These are phyloP conservation scores for Auriscalpium orientale DNA, from an alignment of 768 basidiomycete species.

Conservation along the genomic window DNA sequence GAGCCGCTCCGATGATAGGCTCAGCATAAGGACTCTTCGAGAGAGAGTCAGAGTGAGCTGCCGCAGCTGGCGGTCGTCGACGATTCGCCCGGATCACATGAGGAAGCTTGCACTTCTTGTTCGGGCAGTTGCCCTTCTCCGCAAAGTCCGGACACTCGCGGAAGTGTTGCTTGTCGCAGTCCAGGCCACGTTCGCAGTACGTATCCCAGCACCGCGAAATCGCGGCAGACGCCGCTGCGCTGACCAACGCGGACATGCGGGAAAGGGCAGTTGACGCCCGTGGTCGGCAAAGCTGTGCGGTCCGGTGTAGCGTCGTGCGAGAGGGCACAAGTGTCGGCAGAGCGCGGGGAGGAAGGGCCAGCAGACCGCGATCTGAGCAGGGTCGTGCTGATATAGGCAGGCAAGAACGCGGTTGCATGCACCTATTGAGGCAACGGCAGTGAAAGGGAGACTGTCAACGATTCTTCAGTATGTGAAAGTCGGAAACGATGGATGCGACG, in stretches of 20 bases:
- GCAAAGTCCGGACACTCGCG: slow-evolving; percentile 97
- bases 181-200: slow-evolving; percentile 79
- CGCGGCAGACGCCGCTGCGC: slow-evolving; percentile 80
- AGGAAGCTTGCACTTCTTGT: slow-evolving; percentile 84
- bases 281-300: slow-evolving; percentile 91
- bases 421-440: slow-evolving; percentile 43
- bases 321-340: slow-evolving; percentile 72
- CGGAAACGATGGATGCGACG: slow-evolving; percentile 24
- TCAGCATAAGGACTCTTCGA: slow-evolving; percentile 6
- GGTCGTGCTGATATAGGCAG: slow-evolving; percentile 90
- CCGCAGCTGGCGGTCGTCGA: slow-evolving; percentile 38
- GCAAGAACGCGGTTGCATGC: slow-evolving; percentile 86
- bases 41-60: slow-evolving; percentile 15
- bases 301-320: slow-evolving; percentile 93
- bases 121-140: slow-evolving; percentile 78
- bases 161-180: slow-evolving; percentile 86
- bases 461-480: slow-evolving; percentile 4
- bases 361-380: slow-evolving; percentile 91
- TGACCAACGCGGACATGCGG: slow-evolving; percentile 86
- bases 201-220: slow-evolving; percentile 93
- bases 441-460: slow-evolving; percentile 20
- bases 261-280: slow-evolving; percentile 79
- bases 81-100: slow-evolving; percentile 92
- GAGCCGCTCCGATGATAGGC: slow-evolving; percentile 21
- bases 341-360: slow-evolving; percentile 78